These are phyloP conservation scores for Wickerhamomyces rabaulensis DNA, from an alignment of 805 yeast species.

Conservation along the genomic window DNA sequence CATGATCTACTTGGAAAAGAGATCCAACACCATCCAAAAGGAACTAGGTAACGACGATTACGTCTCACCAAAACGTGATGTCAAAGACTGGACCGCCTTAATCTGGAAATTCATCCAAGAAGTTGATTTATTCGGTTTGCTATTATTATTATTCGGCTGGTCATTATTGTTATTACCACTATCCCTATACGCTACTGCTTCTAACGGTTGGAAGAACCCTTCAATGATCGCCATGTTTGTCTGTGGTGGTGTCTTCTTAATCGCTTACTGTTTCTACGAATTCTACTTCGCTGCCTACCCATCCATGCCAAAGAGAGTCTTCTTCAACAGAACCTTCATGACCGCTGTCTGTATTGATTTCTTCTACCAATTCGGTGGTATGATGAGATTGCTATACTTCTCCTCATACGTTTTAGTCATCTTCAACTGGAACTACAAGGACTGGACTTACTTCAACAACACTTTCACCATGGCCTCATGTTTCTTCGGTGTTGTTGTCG, in stretches of 20 bases:
- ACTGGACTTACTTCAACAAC: conserved; percentile 36
- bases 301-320: conserved; percentile 31
- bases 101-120: conserved; percentile 25
- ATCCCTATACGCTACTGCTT: conserved; percentile 29
- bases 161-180: conserved; percentile 34
- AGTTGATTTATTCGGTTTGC: conserved; percentile 34
- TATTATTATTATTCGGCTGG: conserved; percentile 35
- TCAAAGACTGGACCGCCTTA: conserved; percentile 1
- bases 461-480: conserved; percentile 32
- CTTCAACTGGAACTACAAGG: conserved; percentile 24
- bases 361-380: conserved; percentile 28
- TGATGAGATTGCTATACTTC: conserved; percentile 26
- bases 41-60: conserved; percentile 10
- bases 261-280: conserved; percentile 32
- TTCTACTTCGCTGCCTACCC: conserved; percentile 31
- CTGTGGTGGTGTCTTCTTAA: conserved; percentile 33
- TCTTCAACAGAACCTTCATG: conserved; percentile 33
- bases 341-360: conserved; percentile 30
- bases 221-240: conserved; percentile 39
- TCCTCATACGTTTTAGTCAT: conserved; percentile 31
- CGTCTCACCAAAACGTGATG: conserved; percentile 3
- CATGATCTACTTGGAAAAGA: conserved; percentile 29
- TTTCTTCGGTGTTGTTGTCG: conserved; percentile 33
- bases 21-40: conserved; percentile 21
- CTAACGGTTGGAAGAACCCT: conserved; percentile 31